A percentile compares a stretch with the other conserved stretches of the same genome.
These are phyloP conservation scores for Sporisorium iseilematis-ciliati DNA, from an alignment of 1,284 basidiomycete genomes.

Conservation along the genomic window DNA sequence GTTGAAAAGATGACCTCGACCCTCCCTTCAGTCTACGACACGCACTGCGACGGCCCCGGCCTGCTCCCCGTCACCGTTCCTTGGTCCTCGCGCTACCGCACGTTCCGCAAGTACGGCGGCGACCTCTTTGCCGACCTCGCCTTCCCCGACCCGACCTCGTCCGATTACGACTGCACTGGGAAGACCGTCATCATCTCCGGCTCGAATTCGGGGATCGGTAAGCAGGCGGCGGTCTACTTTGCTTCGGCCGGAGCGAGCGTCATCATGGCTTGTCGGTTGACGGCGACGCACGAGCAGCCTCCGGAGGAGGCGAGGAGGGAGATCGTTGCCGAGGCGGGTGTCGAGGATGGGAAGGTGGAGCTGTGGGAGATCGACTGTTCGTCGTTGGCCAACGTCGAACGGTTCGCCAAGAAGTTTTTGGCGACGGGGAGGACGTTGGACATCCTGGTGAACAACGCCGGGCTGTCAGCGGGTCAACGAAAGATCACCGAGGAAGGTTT, in stretches of 20 bases:
- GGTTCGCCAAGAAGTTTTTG: constrained; percentile 43
- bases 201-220: constrained; percentile 58
- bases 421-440: constrained; percentile 43
- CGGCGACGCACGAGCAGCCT: constrained; percentile 56
- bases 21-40: constrained; percentile 54
- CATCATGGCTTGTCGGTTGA: constrained; percentile 58
- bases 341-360: constrained; percentile 40
- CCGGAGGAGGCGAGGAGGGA: constrained; percentile 52
- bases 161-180: constrained; percentile 44
- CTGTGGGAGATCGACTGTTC: constrained; percentile 61
- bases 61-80: constrained; percentile 38
- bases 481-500: constrained; percentile 57
- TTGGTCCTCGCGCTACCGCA: constrained; percentile 44
- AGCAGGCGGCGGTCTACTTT: constrained; percentile 52
- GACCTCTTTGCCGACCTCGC: constrained; percentile 17
- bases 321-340: constrained; percentile 18
- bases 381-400: constrained; percentile 41
- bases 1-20: background rate
- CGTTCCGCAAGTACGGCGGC: constrained; percentile 29
- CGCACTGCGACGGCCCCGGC: constrained; percentile 58
- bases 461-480: constrained; percentile 23
- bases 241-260: constrained; percentile 53
- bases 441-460: constrained; percentile 58
- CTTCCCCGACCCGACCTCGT: constrained; percentile 20
- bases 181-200: constrained; percentile 60